Evolutionary conservation across 2,329 filamentous ascomycete species (phyloP).

Genomic region (Fusarium sulawesiense): DNA sequence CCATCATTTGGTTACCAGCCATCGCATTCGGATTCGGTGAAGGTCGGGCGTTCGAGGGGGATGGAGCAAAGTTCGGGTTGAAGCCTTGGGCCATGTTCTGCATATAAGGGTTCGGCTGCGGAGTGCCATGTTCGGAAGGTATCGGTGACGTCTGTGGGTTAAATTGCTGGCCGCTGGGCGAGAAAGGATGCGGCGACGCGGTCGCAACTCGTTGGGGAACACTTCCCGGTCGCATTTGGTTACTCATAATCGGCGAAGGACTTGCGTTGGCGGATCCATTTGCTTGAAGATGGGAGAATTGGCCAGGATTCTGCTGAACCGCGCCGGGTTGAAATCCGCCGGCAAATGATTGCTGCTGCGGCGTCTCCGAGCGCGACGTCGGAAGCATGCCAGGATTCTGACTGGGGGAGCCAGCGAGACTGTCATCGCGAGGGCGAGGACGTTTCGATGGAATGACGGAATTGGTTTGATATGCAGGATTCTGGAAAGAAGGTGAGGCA

Average conservation of each 20-base stretch:
- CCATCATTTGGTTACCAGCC: constrained; percentile 64
- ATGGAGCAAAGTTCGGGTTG: constrained; percentile 68
- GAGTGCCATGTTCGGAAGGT: constrained; percentile 80
- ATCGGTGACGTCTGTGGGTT: constrained; percentile 78
- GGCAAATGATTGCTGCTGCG: constrained; percentile 79
- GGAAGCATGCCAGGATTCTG: constrained; percentile 79
- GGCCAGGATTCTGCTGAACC: constrained; percentile 71
- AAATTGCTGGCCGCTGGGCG: constrained; percentile 79
- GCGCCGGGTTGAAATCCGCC: constrained; percentile 75
- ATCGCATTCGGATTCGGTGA: constrained; percentile 66
- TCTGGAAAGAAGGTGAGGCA: constrained; percentile 80
- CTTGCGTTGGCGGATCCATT: constrained; percentile 86
- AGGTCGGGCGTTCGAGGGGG: constrained; percentile 66
- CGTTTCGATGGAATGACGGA: constrained; percentile 91
- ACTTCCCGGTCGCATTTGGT: constrained; percentile 77
- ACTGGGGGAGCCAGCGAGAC: constrained; percentile 82
- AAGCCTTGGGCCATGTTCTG: constrained; percentile 69
- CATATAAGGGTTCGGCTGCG: constrained; percentile 78
- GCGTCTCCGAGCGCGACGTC: constrained; percentile 90
- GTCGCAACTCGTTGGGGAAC: constrained; percentile 87
- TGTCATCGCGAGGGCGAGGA: constrained; percentile 83
- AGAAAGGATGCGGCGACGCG: constrained; percentile 91
- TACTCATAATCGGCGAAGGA: constrained; percentile 91
- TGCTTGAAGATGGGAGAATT: constrained; percentile 85
- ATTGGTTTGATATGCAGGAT: constrained; percentile 84